These are phyloP conservation scores for Neoboletus magnificus DNA, from an alignment of 768 basidiomycete genomes.

Conservation along the genomic window DNA sequence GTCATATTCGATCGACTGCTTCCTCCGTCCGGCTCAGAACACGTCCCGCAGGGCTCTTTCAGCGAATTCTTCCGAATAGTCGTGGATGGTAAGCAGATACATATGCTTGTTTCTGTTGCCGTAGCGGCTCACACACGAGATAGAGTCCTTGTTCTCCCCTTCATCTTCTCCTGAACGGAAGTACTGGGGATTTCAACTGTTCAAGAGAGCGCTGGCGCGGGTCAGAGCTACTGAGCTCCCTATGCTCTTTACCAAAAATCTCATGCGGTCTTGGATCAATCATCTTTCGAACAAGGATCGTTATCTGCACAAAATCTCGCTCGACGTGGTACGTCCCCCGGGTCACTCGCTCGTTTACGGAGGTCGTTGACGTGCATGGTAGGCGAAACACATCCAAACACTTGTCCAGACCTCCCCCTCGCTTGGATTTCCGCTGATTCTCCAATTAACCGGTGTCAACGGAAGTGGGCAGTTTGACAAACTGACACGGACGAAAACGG, in stretches of 20 bases:
- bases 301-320: slow-evolving; percentile 85
- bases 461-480: slow-evolving; percentile 89
- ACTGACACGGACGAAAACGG: slow-evolving; percentile 87
- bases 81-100: slow-evolving; percentile 73
- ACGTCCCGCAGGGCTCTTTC: slow-evolving; percentile 55
- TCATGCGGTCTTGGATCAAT: slow-evolving; percentile 97
- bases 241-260: slow-evolving; percentile 89
- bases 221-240: slow-evolving; percentile 65
- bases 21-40: slow-evolving; percentile 39
- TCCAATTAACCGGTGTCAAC: slow-evolving; percentile 79
- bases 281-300: slow-evolving; percentile 87
- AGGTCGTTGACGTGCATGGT: not conserved
- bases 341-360: not conserved
- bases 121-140: not conserved
- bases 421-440: slow-evolving; percentile 79
- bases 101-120: not conserved
- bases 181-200: slow-evolving; percentile 94
- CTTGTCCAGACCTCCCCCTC: slow-evolving; percentile 74
- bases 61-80: slow-evolving; percentile 89
- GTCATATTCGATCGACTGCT: slow-evolving; percentile 75
- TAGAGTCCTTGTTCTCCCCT: slow-evolving; percentile 84
- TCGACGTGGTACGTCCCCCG: slow-evolving; percentile 60
- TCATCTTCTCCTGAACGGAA: slow-evolving; percentile 85
- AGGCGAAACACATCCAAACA: slow-evolving; percentile 75
- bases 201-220: slow-evolving; percentile 73